Conservation (phyloP, 805 yeast genomes). For the Kodamaea laetipori region DNA sequence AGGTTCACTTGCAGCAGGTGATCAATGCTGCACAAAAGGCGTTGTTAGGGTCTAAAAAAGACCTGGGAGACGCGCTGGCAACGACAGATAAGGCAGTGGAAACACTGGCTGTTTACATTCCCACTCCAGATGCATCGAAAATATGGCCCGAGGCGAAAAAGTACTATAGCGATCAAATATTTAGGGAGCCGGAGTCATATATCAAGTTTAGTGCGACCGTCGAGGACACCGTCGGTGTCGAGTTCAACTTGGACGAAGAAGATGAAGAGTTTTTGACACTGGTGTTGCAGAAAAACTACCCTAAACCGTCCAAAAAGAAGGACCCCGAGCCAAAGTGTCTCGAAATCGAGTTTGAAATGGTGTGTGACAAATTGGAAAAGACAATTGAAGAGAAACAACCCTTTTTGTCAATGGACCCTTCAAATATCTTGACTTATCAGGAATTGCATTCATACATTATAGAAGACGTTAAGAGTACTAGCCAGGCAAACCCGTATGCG, state of each 20-base stretch:
- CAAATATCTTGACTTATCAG: conserved; percentile 65
- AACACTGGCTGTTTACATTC: conserved; percentile 63
- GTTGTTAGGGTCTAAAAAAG: conserved; percentile 47
- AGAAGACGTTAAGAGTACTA: conserved; percentile 33
- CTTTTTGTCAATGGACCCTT: conserved; percentile 80
- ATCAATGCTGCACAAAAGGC: conserved; percentile 77
- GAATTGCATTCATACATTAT: conserved; percentile 61
- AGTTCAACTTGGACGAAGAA: conserved; percentile 85
- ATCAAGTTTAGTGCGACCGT: conserved; percentile 91
- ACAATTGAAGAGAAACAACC: conserved; percentile 84
- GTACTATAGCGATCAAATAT: conserved; percentile 64
- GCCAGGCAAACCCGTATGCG: conserved; percentile 27
- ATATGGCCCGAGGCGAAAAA: conserved; percentile 76
- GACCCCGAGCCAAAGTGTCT: conserved; percentile 43
- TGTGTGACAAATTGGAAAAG: conserved; percentile 73
- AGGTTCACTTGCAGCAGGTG: conserved; percentile 91
- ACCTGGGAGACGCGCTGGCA: conserved; percentile 6
- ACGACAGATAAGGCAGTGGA: conserved; percentile 11
- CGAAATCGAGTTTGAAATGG: conserved; percentile 83
- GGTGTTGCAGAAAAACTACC: conserved; percentile 27
- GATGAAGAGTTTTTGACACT: conserved; percentile 69
- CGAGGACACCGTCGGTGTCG: conserved; percentile 89
- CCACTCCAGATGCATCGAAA: conserved; percentile 93
- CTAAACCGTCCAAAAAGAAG: conserved; percentile 27
- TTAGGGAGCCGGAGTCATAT: conserved; percentile 73